phyloP scores from a whole-genome alignment of 345 rosid genomes.

The Murraya paniculata region DNA sequence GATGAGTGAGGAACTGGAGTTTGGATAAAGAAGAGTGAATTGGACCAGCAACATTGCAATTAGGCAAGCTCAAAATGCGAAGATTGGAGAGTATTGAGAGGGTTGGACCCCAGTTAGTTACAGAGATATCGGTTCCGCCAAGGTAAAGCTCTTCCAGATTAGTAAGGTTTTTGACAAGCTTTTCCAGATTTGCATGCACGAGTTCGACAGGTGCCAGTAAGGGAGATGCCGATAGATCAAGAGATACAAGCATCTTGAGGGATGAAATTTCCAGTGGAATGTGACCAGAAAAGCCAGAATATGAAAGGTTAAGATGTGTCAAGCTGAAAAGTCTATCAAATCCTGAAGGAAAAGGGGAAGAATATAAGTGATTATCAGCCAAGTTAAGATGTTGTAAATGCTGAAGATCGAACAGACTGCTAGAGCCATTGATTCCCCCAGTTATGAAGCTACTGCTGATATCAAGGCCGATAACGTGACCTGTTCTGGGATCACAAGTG shows the following conservation, averaged over 20 bases:
- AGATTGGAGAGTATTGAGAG: background rate
- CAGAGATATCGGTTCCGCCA: background rate
- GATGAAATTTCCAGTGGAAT: background rate
- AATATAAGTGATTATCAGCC: background rate
- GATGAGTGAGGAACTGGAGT: background rate
- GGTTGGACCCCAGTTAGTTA: background rate
- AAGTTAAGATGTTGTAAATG: background rate
- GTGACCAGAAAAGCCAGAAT: conserved; percentile 4
- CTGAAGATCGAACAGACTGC: background rate
- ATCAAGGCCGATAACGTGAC: background rate
- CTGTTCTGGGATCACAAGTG: background rate
- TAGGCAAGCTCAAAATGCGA: background rate
- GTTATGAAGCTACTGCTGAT: background rate
- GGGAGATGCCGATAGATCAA: background rate
- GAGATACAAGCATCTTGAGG: background rate
- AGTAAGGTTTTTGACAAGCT: background rate
- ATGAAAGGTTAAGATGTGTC: background rate
- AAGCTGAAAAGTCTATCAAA: background rate
- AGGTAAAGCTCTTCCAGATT: background rate
- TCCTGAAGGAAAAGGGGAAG: background rate
- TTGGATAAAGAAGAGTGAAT: background rate
- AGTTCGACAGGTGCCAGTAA: background rate
- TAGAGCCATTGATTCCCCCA: background rate
- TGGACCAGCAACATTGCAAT: background rate
- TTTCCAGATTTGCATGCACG: background rate